Evolutionary conservation across 805 yeast species (phyloP), one percentile per base, ranked within the genome.

Genomic region (Candida coleopterorum): DNA sequence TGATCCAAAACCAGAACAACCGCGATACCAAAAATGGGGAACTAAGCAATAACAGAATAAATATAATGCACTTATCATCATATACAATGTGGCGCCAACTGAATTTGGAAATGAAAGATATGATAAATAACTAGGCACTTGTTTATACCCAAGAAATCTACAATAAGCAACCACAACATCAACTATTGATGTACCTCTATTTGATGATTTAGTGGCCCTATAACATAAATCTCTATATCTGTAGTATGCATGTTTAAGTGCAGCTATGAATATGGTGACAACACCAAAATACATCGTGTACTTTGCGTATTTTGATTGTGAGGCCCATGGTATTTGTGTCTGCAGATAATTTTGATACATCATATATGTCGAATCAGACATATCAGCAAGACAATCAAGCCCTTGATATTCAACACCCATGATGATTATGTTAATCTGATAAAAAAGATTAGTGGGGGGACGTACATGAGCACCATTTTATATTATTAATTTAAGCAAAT

Each of bases 1-100:
- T 3, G 77, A 62, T 2, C 81, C 82, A 51, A 75, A 75, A 0
- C 75, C 77, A 4, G 55, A 24, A 49, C 82, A 77, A 0, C 55
- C 74, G 38, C 80, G 55, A 42, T 70, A 71, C 66, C 71, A 74
- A 32, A 64, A 63, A 35, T 68, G 74, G 6, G 81, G 80, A 3
- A 58, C 53, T n/a, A 51, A 62, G 42, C 68, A 70, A 26, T 68
- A 49, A 39, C 64, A 36, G 48, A 52, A 34, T 55, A 64, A 15
- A 39, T 39, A 76, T 29, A 36, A 60, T 23, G 47, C 56, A 2
- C 48, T 62, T 23, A 38, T 65, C 46, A 35, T 64, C 65, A 47
- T 63, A 37, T 33, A 75, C 51, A 41, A 58, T 33, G 44, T 64
- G 56, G 41, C 64, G 15, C 50, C 79, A 57, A 42, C 60, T 40